phyloP scores from a whole-genome alignment of 768 basidiomycete genomes.

The Panaeolus papilionaceus region DNA sequence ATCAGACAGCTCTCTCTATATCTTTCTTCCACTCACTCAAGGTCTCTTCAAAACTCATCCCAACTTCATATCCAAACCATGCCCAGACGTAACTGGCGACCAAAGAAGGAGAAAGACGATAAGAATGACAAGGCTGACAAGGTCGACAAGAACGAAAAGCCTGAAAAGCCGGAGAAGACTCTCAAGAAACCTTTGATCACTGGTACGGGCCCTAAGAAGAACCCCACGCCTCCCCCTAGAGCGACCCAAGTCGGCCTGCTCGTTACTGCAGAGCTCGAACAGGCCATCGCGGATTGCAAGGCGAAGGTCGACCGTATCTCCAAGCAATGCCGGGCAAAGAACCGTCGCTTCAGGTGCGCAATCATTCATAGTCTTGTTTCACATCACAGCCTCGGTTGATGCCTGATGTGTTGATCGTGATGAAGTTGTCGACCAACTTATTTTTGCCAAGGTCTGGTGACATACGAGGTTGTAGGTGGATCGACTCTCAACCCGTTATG shows the following conservation, averaged over 20 bases:
- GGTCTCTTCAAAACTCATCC: no score
- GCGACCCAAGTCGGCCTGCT: constrained; percentile 42
- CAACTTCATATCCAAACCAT: background rate
- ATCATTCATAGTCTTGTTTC: background rate
- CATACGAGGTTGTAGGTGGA: no score
- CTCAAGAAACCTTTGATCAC: constrained; percentile 2
- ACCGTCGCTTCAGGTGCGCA: constrained; percentile 56
- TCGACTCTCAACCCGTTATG: background rate
- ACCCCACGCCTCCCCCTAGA: background rate
- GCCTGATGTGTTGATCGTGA: background rate
- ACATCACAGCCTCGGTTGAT: background rate
- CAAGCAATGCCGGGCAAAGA: constrained; percentile 49
- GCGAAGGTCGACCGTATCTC: constrained; percentile 51
- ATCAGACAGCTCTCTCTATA: background rate
- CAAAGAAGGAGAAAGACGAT: background rate
- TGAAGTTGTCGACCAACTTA: background rate
- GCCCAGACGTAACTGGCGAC: constrained; percentile 1
- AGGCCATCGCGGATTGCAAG: constrained; percentile 47
- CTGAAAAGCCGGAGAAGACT: background rate
- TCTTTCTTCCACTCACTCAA: no score
- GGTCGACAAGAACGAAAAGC: background rate
- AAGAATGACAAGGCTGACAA: background rate
- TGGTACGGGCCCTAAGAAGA: constrained; percentile 5
- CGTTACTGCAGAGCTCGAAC: constrained; percentile 53
- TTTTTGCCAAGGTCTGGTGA: no score